Base-by-base conservation (phyloP, 2,329 filamentous ascomycete genomes). In the Ceratocystis papillata region DNA sequence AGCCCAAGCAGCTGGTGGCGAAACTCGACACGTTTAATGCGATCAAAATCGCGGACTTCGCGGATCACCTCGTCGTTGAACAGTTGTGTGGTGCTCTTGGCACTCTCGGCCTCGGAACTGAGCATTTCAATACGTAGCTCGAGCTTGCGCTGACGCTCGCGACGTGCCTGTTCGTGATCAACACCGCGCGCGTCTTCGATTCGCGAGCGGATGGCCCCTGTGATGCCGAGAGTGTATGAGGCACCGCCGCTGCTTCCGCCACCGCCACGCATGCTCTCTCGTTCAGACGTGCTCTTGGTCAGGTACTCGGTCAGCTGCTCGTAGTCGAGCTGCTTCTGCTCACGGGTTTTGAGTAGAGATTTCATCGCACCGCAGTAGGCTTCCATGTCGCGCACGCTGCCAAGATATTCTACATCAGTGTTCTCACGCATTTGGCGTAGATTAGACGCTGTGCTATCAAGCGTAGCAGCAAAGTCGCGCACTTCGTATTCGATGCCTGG, bases 281-380 rank as follows among this genome's bases (percentile, higher is more conserved):
- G 87, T 75, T 99, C 94, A 2, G 85, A 79, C 2, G 90, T 90
- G 0, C 90, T 90, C 75, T 96, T 96, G 77, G 89, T 89, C 65
- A 96, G 88, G 75, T 97, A 97, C 74, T 97, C 93, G 33, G 91
- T 96, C 44, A 99, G 81, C 70, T 90, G 92, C 77, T 99, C 94
- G 73, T 93, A 96, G 77, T 99, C 94, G 67, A 99, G 87, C 75
- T 99, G 94, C 75, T 99, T 99, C 78, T 95, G 91, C 78, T 99
- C 94, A 45, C 94, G 87, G 1, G 90, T 90, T 75, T 96, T 96
- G 69, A 99, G 85, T 4, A 99, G 85, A 28, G 85, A 82, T 76
- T 96, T 96, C 60, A 97, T 79, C 0, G 91, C 88, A n/a, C 83
- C 78, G 70, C 91, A 93, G 76, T 97, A 99, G 30, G 91, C 88